Percentiles rank a stretch among this genome's conserved stretches.
Conservation (phyloP, 805 yeast genomes). For the Jamesozyma lodderae region DNA sequence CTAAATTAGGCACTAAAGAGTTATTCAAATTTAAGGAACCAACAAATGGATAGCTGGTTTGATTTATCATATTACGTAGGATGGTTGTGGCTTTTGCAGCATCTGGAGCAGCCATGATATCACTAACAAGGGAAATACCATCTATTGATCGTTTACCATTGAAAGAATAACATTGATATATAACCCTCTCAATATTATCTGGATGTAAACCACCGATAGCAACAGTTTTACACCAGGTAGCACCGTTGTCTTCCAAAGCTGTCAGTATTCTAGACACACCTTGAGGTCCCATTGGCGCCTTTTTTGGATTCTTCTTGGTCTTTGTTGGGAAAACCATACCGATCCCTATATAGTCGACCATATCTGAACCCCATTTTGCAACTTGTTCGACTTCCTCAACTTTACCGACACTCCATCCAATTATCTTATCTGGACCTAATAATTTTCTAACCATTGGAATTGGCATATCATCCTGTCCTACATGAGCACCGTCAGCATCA, state of each 20-base stretch:
- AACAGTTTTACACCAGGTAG: conserved; percentile 45
- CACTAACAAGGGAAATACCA: conserved; percentile 87
- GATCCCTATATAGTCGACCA: conserved; percentile 74
- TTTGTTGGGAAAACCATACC: conserved; percentile 69
- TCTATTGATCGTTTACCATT: conserved; percentile 43
- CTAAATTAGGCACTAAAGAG: not conserved
- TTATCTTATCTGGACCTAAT: conserved; percentile 63
- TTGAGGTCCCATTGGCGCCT: conserved; percentile 55
- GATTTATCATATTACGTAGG: conserved; percentile 25
- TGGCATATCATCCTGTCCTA: conserved; percentile 85
- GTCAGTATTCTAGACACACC: conserved; percentile 51
- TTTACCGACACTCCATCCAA: conserved; percentile 69
- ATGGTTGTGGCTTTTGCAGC: conserved; percentile 44
- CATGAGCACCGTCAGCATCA: conserved; percentile 86
- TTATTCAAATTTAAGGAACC: not conserved
- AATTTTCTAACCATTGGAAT: conserved; percentile 44
- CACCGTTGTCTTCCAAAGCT: conserved; percentile 33
- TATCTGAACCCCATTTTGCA: conserved; percentile 26
- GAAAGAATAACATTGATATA: conserved; percentile 38
- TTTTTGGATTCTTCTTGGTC: conserved; percentile 54
- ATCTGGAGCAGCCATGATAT: conserved; percentile 57
- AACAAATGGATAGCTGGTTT: conserved; percentile 10
- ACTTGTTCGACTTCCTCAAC: conserved; percentile 39
- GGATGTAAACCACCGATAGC: conserved; percentile 75
- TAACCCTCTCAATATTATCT: conserved; percentile 48